Evolutionary conservation across 2,329 filamentous ascomycete genomes (phyloP).

Genomic region (Colletotrichum sp.): DNA sequence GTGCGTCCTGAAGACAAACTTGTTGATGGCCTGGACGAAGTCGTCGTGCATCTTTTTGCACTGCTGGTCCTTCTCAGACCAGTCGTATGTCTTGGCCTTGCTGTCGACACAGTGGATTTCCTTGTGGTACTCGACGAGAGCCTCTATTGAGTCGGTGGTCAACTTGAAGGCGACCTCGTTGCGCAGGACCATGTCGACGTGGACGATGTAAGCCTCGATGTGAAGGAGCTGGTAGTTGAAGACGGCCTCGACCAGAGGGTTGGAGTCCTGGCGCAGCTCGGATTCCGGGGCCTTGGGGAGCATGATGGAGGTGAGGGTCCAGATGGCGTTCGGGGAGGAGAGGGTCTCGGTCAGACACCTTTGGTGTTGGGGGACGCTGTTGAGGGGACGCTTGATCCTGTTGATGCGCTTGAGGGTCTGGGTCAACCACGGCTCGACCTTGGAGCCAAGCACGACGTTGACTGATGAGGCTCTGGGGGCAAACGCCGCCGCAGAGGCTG

Average conservation of each 20-base stretch:
- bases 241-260: slow-evolving; percentile 83
- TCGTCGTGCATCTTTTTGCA: slow-evolving; percentile 97
- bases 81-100: slow-evolving; percentile 88
- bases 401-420: slow-evolving; percentile 97
- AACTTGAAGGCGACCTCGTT: slow-evolving; percentile 99
- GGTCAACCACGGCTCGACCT: slow-evolving; percentile 96
- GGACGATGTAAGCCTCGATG: slow-evolving; percentile 96
- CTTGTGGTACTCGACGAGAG: slow-evolving; percentile 94
- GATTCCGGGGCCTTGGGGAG: slow-evolving; percentile 86
- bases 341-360: slow-evolving; percentile 94
- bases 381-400: slow-evolving; percentile 93
- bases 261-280: slow-evolving; percentile 80
- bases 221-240: slow-evolving; percentile 94
- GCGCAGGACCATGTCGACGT: slow-evolving; percentile 97
- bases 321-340: slow-evolving; percentile 88
- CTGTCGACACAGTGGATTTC: slow-evolving; percentile 92
- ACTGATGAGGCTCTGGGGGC: slow-evolving; percentile 88
- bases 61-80: slow-evolving; percentile 95
- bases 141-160: slow-evolving; percentile 91
- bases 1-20: slow-evolving; percentile 91
- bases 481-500: slow-evolving; percentile 95
- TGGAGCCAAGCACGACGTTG: slow-evolving; percentile 91
- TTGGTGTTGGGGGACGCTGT: slow-evolving; percentile 95
- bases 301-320: slow-evolving; percentile 93
- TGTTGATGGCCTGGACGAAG: slow-evolving; percentile 96